These are phyloP conservation scores for Didymella arachidicola DNA, from an alignment of 2,329 filamentous ascomycete species.

Conservation along the genomic window DNA sequence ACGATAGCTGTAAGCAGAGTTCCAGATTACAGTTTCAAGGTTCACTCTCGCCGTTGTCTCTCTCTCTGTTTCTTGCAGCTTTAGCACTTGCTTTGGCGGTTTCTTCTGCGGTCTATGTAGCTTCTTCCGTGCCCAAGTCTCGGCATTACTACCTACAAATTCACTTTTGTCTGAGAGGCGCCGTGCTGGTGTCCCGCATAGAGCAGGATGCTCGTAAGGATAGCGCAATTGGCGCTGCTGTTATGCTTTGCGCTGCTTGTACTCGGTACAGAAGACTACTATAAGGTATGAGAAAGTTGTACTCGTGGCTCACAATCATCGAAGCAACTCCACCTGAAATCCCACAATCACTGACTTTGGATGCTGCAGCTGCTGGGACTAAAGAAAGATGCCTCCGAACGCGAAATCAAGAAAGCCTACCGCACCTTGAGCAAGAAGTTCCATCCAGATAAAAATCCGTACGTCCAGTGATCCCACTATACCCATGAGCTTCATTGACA, in stretches of 20 bases:
- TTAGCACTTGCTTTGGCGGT: conserved; percentile 14
- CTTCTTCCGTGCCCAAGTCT: background rate
- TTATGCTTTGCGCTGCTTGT: conserved; percentile 55
- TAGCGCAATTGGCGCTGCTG: conserved; percentile 52
- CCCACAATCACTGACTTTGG: conserved; percentile 24
- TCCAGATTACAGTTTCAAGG: conserved; percentile 21
- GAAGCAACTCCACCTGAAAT: background rate
- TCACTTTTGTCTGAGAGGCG: conserved; percentile 7
- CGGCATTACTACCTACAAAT: background rate
- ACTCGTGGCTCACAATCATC: background rate
- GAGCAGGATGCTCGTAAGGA: conserved; percentile 54
- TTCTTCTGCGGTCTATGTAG: conserved; percentile 25
- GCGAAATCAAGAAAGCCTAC: conserved; percentile 93
- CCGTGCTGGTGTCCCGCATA: conserved; percentile 22
- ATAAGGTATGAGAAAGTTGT: conserved; percentile 65
- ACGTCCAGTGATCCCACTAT: conserved; percentile 50
- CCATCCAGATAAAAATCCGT: conserved; percentile 98
- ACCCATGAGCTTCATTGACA: conserved; percentile 19
- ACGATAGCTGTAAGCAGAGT: conserved; percentile 36
- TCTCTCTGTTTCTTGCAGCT: conserved; percentile 24
- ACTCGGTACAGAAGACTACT: conserved; percentile 72
- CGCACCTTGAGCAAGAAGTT: conserved; percentile 91
- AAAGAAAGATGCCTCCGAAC: conserved; percentile 78
- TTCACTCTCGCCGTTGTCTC: conserved; percentile 19
- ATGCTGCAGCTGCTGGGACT: conserved; percentile 76